phyloP scores from a whole-genome alignment of 2,329 filamentous ascomycete species.

The Arthrobotrys musiformis region DNA sequence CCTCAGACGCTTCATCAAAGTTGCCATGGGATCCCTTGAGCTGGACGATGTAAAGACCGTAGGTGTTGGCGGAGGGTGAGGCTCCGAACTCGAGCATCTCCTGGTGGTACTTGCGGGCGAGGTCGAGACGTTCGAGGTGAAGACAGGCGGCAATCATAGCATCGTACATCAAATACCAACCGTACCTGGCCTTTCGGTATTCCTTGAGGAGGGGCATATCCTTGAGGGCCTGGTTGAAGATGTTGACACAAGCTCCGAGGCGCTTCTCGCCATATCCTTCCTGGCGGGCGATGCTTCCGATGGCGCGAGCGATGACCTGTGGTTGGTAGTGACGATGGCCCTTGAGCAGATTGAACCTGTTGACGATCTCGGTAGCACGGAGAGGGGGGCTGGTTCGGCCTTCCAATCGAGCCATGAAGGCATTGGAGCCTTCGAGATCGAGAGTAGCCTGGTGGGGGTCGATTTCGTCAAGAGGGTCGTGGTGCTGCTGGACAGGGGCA shows the following conservation, averaged over 20 bases:
- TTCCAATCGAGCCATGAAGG: constrained; percentile 54
- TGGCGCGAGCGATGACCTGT: constrained; percentile 53
- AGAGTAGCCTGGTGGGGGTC: constrained; percentile 54
- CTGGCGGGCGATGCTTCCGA: constrained; percentile 53
- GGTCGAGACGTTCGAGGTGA: constrained; percentile 79
- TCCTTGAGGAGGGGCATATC: constrained; percentile 87
- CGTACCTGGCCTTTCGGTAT: constrained; percentile 88
- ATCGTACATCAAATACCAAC: constrained; percentile 92
- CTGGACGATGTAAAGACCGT: constrained; percentile 98
- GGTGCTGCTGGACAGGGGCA: too few species aligned
- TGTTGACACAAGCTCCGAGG: constrained; percentile 61
- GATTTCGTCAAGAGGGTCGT: constrained; percentile 75
- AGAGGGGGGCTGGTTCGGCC: constrained; percentile 52
- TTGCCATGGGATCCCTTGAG: constrained; percentile 97
- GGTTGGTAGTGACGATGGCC: constrained; percentile 54
- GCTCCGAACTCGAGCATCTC: constrained; percentile 90
- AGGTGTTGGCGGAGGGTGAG: constrained; percentile 95
- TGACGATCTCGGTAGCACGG: constrained; percentile 54
- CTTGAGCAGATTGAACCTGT: constrained; percentile 53
- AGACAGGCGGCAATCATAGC: constrained; percentile 95
- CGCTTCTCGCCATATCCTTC: constrained; percentile 54
- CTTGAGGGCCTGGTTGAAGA: constrained; percentile 85
- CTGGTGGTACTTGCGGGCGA: constrained; percentile 88
- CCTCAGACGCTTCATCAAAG: constrained; percentile 96
- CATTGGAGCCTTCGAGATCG: constrained; percentile 50